These are phyloP conservation scores for Fusarium dlaminii DNA, from an alignment of 2,329 filamentous ascomycete genomes.

Conservation along the genomic window DNA sequence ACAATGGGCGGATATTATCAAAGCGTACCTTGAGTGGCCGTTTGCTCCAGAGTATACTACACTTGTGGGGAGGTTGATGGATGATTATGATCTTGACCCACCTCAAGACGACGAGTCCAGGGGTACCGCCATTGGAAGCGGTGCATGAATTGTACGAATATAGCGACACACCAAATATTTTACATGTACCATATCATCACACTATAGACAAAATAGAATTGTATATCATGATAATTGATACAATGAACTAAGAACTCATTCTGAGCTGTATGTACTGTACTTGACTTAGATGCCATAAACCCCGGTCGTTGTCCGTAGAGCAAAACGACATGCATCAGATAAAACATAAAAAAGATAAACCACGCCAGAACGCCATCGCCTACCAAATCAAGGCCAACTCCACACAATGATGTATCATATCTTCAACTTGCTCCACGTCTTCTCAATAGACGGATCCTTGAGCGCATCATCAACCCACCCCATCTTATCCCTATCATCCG, in stretches of 20 bases:
- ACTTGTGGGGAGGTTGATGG: slow-evolving; percentile 56
- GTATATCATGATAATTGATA: slow-evolving; percentile 16
- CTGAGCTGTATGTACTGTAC: slow-evolving; percentile 28
- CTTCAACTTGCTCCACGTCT: slow-evolving; percentile 45
- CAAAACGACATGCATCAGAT: slow-evolving; percentile 23
- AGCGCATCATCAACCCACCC: slow-evolving; percentile 65
- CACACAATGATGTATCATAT: slow-evolving; percentile 24
- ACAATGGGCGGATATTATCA: slow-evolving; percentile 67
- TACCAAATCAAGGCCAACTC: slow-evolving; percentile 33
- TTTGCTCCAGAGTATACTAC: slow-evolving; percentile 63
- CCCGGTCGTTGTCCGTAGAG: slow-evolving; percentile 17
- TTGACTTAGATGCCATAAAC: slow-evolving; percentile 11
- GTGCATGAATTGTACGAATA: background rate
- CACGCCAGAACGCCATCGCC: slow-evolving; percentile 36
- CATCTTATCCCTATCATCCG: slow-evolving; percentile 61
- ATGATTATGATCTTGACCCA: slow-evolving; percentile 35
- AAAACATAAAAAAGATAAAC: background rate
- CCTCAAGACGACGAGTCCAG: slow-evolving; percentile 42
- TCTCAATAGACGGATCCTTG: slow-evolving; percentile 46
- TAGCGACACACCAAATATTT: background rate
- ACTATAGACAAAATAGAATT: background rate
- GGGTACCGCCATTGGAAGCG: slow-evolving; percentile 19
- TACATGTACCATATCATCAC: slow-evolving; percentile 1
- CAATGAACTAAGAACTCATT: slow-evolving; percentile 25
- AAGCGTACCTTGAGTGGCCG: slow-evolving; percentile 73